phyloP scores from a whole-genome alignment of 1,139 yeast genomes.

The Sugiyamaella xylanicola region DNA sequence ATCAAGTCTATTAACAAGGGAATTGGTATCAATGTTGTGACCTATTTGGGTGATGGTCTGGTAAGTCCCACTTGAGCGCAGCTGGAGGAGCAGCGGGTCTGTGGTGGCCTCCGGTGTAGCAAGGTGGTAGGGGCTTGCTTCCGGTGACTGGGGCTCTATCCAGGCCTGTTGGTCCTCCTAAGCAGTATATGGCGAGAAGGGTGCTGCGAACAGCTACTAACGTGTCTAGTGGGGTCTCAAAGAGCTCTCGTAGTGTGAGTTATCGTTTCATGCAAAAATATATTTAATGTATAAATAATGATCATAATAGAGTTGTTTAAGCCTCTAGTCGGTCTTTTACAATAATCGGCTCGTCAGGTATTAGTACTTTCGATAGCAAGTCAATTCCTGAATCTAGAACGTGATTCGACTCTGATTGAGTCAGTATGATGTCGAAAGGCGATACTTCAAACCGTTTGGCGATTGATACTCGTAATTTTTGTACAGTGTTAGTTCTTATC shows the following conservation, averaged over 20 bases:
- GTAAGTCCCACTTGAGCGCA: too few species aligned
- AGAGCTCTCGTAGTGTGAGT: conserved; percentile 4
- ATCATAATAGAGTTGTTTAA: neutral
- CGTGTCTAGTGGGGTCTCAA: conserved; percentile 14
- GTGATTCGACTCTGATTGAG: neutral
- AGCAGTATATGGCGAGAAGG: too few species aligned
- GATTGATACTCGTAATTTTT: conserved; percentile 31
- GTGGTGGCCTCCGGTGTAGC: too few species aligned
- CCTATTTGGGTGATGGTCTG: conserved; percentile 87
- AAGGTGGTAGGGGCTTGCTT: too few species aligned
- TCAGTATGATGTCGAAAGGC: conserved; percentile 27
- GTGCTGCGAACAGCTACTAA: conserved; percentile 3
- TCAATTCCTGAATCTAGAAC: conserved; percentile 1
- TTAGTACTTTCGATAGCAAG: neutral
- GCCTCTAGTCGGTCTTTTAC: conserved; percentile 5
- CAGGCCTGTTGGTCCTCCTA: too few species aligned
- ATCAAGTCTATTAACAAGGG: conserved; percentile 84
- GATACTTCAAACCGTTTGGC: conserved; percentile 26
- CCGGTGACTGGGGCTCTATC: neutral
- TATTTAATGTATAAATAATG: conserved; percentile 10
- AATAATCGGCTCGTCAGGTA: conserved; percentile 8
- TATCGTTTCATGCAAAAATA: conserved; percentile 1
- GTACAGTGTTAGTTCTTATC: conserved; percentile 30
- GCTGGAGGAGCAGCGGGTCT: too few species aligned
- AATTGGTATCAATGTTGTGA: conserved; percentile 83